Base-by-base conservation (phyloP, 441 rosid genomes). In the Syzygium syzygioides region DNA sequence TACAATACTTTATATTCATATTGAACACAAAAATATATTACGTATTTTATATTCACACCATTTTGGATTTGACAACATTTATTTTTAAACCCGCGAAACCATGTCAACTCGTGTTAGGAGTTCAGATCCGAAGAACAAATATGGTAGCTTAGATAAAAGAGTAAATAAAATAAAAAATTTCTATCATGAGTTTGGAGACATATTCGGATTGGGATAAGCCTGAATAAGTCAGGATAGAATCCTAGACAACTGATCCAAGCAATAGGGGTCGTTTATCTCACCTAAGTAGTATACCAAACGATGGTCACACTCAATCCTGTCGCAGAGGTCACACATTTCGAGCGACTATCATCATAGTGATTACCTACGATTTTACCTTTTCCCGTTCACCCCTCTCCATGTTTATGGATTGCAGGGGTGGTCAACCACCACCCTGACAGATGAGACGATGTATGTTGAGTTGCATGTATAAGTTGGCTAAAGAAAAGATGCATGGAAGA, bases 401-500 rank as follows among this genome's bases (percentile, higher is more conserved):
- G 83, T 37, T 37, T 37, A 20, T 37, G 52, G 50, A 71, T 37
- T 12, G 50, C 20, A 20, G 50, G 52, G 50, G 50, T 20, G 9
- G 28, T 34, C 80, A 37, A 71, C 5, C 80, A 37, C 28, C 50
- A 37, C 28, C 50, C 6, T 4, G 5, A 6, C 13, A 20, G 3
- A 37, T 11, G 15, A 37, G 26, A 37, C 9, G 6, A 12, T 20
- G 13, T 71, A 1, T 11, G 28, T 37, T 71, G 52, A 37, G 80
- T 1, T 71, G 2, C 52, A 20, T 37, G 28, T 37, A 37, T 71
- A 71, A 71, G 14, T 23, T 12, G n/a, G 26, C 23, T 20, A 6
- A 34, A 12, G 9, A 71, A 19, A 3, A 37, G 2, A 0, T 71
- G 9, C 0, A 0, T 37, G 5, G 1, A 4, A 68, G 50, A 5